Base-by-base conservation (phyloP, 257 asterid genomes). In the Ballota nigra region DNA sequence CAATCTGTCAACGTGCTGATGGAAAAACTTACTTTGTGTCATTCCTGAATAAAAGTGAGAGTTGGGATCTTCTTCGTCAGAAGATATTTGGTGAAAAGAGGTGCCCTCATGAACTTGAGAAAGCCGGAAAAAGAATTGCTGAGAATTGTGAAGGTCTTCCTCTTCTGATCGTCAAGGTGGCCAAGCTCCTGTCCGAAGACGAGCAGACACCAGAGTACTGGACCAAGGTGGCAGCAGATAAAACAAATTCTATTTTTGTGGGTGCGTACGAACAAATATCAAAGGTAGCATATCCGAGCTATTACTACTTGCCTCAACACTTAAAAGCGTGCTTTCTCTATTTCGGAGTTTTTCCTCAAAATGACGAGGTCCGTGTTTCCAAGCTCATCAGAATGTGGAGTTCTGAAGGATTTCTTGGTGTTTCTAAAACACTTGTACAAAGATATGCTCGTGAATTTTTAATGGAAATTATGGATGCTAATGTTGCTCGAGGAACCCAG, bases 121-220 rank as follows among this genome's bases (percentile, higher is more conserved):
- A 16, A 5, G 33, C 10, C 0, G 72, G 63, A 28, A 49, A 11
- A 16, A 20, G 22, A 41, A 56, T 69, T 36, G 53, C 74, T 8
- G 66, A 69, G 41, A 69, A 69, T 36, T 69, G 66, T 51, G 74
- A 69, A 8, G 66, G 74, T 8, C 74, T 69, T 69, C 66, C 74
- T 23, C 74, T 56, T 15, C 15, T 29, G 18, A 23, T 69, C 11
- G 29, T 69, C 13, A 16, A 26, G 0, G 7, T 69, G 4, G 74
- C 74, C 0, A 8, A 8, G 5, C 19, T 55, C 0, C 23, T 4
- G 57, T n/a, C n/a, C n/a, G 56, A 57, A 69, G 12, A n/a, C n/a
- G n/a, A n/a, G n/a, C n/a, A n/a, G 18, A 56, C 2, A 15, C 19
- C n/a, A 8, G 41, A 69, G 29, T 9, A 56, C 16, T 69, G 74